Conservation (phyloP, 345 rosid species). For the Adansonia digitata region DNA sequence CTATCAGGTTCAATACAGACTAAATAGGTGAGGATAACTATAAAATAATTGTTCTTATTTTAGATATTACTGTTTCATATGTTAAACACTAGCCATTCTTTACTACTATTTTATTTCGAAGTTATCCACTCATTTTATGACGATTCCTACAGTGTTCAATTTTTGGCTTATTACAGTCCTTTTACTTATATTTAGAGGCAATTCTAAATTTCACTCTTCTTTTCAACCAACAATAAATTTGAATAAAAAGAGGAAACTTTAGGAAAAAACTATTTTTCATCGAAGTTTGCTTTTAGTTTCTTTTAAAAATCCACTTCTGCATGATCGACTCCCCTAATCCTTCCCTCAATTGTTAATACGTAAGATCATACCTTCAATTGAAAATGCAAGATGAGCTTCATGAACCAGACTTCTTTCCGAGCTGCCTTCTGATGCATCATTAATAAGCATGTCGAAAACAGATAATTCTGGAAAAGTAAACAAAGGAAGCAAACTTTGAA, state of each 20-base stretch:
- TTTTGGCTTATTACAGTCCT: neutral
- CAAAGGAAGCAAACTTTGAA: neutral
- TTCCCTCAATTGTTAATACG: neutral
- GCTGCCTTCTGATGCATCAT: conserved; percentile 41
- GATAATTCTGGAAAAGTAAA: conserved; percentile 46
- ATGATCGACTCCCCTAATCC: neutral
- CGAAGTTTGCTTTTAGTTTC: neutral
- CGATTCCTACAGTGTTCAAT: neutral
- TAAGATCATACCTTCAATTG: conserved; percentile 62
- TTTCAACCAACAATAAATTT: neutral
- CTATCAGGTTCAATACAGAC: neutral
- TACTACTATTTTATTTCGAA: neutral
- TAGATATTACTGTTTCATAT: too few relatives aligned
- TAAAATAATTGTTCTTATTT: too few relatives aligned
- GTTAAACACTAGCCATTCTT: neutral
- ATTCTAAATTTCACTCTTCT: neutral
- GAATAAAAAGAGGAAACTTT: neutral
- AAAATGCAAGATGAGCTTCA: conserved; percentile 80
- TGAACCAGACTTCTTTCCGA: conserved; percentile 30
- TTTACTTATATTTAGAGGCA: neutral
- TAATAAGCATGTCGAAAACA: conserved; percentile 70
- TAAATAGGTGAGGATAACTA: neutral
- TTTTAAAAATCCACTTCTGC: neutral
- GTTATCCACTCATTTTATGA: conserved; percentile 9
- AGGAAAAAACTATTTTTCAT: neutral